phyloP scores from a whole-genome alignment of 306 rosid species.

The Quercus suber region DNA sequence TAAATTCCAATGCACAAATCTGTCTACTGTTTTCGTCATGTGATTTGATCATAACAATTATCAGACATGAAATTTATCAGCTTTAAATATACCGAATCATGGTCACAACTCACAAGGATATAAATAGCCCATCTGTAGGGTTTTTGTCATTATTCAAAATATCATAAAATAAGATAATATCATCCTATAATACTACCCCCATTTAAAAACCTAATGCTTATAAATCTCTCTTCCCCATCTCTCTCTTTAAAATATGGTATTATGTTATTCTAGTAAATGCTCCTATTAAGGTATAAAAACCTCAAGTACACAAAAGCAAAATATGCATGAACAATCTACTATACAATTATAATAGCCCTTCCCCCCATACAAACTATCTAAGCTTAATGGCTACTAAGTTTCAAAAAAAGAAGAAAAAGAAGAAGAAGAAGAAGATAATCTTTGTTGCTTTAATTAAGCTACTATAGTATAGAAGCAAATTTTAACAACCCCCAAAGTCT shows the following conservation, averaged over 20 bases:
- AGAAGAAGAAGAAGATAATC: constrained; percentile 10
- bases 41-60: neutral
- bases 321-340: constrained; percentile 36
- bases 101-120: neutral
- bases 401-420: constrained; percentile 24
- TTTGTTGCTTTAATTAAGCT: constrained; percentile 24
- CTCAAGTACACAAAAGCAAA: constrained; percentile 30
- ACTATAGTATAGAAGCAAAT: neutral
- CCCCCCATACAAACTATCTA: constrained; percentile 32
- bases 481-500: constrained; percentile 70
- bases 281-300: constrained; percentile 24
- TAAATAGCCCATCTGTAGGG: neutral
- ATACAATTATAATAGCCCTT: constrained; percentile 56
- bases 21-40: neutral
- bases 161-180: neutral
- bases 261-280: constrained; percentile 27
- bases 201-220: neutral
- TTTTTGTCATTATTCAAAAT: constrained; percentile 13
- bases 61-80: neutral
- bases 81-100: constrained; percentile 7
- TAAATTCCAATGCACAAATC: neutral
- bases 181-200: neutral
- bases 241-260: constrained; percentile 4
- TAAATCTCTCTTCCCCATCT: neutral
- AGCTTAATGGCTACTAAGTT: constrained; percentile 30